Evolutionary conservation across 2,329 filamentous ascomycete genomes (phyloP).

Genomic region (Ophiostoma piceae): DNA sequence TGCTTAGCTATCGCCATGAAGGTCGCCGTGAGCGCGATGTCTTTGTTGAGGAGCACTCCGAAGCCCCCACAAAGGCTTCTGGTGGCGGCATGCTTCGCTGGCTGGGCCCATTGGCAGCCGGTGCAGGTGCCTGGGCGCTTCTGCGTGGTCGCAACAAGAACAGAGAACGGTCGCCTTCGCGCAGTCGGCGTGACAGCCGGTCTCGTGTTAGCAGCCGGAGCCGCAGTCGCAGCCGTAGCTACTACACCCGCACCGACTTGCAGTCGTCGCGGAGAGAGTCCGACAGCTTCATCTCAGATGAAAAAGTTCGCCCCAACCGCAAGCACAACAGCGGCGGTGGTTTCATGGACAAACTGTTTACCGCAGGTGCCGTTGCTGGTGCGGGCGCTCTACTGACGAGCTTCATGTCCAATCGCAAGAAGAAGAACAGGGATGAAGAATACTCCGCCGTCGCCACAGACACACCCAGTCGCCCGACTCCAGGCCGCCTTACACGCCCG

Average conservation of each 20-base stretch:
- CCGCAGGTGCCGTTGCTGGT: constrained; percentile 57
- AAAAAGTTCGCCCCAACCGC: constrained; percentile 58
- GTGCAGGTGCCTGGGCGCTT: constrained; percentile 46
- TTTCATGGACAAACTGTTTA: constrained; percentile 56
- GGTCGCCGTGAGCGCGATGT: constrained; percentile 46
- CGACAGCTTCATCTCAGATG: constrained; percentile 55
- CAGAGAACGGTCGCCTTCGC: constrained; percentile 24
- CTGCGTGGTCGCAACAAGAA: constrained; percentile 40
- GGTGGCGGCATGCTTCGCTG: constrained; percentile 38
- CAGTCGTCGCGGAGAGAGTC: constrained; percentile 50
- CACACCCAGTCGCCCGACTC: constrained; percentile 49
- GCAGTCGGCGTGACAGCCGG: constrained; percentile 37
- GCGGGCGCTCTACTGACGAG: constrained; percentile 58
- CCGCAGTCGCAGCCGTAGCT: constrained; percentile 34
- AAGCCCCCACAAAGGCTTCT: constrained; percentile 37
- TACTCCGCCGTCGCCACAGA: constrained; percentile 59
- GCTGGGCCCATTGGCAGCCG: constrained; percentile 51
- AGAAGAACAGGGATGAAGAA: constrained; percentile 46
- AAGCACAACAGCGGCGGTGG: constrained; percentile 43
- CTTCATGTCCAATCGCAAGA: constrained; percentile 50
- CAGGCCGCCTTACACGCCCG: constrained; percentile 31
- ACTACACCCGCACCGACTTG: constrained; percentile 41
- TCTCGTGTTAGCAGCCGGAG: constrained; percentile 33
- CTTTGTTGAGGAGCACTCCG: constrained; percentile 55
- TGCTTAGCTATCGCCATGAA: constrained; percentile 66